Percentiles rank a stretch among this genome's conserved stretches.
Evolutionary conservation across 2,329 filamentous ascomycete species (phyloP).

Genomic region (Pseudogymnoascus sp.): DNA sequence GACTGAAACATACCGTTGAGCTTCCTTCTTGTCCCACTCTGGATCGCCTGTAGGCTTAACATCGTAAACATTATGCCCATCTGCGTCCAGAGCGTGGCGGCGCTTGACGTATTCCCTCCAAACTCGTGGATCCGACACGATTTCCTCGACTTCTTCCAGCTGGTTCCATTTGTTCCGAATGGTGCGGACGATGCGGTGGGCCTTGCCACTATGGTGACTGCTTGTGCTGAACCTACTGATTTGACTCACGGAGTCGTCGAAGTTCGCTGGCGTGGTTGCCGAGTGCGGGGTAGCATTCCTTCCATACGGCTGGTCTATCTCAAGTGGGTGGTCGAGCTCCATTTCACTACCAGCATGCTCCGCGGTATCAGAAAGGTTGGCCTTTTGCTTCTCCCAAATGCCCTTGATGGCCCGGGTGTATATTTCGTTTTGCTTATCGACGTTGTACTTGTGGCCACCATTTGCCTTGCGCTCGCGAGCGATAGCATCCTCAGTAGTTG

Average conservation of each 20-base stretch:
- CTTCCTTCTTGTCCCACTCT: conserved; percentile 55
- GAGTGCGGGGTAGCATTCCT: conserved; percentile 55
- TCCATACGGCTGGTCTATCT: conserved; percentile 47
- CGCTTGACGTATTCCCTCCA: conserved; percentile 83
- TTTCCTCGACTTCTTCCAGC: conserved; percentile 47
- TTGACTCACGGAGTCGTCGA: conserved; percentile 74
- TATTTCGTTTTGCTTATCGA: conserved; percentile 83
- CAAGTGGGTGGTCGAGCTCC: conserved; percentile 28
- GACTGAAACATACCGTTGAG: conserved; percentile 40
- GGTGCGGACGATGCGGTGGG: conserved; percentile 66
- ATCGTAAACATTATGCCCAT: conserved; percentile 42
- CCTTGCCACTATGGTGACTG: conserved; percentile 60
- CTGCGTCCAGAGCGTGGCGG: conserved; percentile 36
- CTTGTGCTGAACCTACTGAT: conserved; percentile 63
- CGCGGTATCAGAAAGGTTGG: conserved; percentile 63
- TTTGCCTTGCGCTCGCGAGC: conserved; percentile 66
- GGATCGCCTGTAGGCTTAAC: conserved; percentile 57
- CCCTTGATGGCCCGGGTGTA: conserved; percentile 86
- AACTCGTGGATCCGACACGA: conserved; percentile 72
- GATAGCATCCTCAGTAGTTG: conserved; percentile 71
- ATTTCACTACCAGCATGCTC: conserved; percentile 56
- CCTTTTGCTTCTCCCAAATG: conserved; percentile 86
- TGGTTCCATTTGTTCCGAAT: conserved; percentile 57
- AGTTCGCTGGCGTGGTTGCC: conserved; percentile 50
- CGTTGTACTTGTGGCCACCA: conserved; percentile 94